These are phyloP conservation scores for carrot (Daucus carota) DNA, from an alignment of 129 eudicot species.

Conservation along the genomic window DH1_v3.0 NC_030386.2:16629501-16630000, in stretches of 20 bases:
- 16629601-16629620: too few species aligned
- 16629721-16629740: too few species aligned
- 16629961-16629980: neutral
- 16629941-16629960: neutral
- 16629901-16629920: neutral
- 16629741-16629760: neutral
- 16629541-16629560: too few species aligned
- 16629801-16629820: constrained; percentile 4
- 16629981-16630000: neutral
- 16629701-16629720: too few species aligned
- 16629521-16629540: too few species aligned
- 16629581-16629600: too few species aligned
- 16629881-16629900: neutral
- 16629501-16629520: too few species aligned
- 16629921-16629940: neutral
- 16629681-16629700: too few species aligned
- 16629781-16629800: constrained; percentile 7
- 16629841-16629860: neutral
- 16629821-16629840: neutral
- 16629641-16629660: too few species aligned
- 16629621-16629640: too few species aligned
- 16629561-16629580: too few species aligned
- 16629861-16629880: neutral
- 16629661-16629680: too few species aligned
- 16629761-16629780: neutral